A percentile compares a stretch with the other conserved stretches of the same genome.
phyloP scores from a whole-genome alignment of 1,284 basidiomycete genomes.

The Apiotrichum siamense region DNA sequence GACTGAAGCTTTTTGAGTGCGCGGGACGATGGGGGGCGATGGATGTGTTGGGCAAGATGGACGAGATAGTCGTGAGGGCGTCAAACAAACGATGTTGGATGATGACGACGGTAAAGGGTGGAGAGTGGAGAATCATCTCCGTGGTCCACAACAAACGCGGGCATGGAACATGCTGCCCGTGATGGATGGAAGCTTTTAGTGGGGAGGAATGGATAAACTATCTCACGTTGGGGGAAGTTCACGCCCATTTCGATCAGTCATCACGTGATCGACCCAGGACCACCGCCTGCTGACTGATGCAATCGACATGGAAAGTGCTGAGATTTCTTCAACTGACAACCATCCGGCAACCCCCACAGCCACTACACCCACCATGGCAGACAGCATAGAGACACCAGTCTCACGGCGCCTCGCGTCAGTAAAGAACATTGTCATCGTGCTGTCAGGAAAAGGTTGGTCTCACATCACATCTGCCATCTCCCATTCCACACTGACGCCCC shows the following conservation, averaged over 20 bases:
- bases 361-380: conserved; percentile 22
- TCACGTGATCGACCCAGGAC: no score
- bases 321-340: not conserved
- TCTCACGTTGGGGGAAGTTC: no score
- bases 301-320: no score
- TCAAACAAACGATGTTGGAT: not conserved
- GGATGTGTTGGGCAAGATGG: no score
- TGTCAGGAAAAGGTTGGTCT: conserved; percentile 84
- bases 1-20: no score
- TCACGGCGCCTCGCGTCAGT: conserved; percentile 62
- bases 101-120: not conserved
- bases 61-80: not conserved
- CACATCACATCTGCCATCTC: not conserved
- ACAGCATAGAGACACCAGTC: conserved; percentile 52
- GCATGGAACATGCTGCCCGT: not conserved
- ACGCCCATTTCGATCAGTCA: no score
- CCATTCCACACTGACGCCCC: not conserved
- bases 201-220: not conserved
- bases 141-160: not conserved
- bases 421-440: conserved; percentile 83
- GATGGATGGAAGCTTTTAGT: no score
- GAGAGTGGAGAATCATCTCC: not conserved
- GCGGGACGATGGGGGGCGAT: no score
- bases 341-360: not conserved
- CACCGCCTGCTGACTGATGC: no score